phyloP scores from a whole-genome alignment of 148 eudicot species.

The Amaranthus cruentus region DNA sequence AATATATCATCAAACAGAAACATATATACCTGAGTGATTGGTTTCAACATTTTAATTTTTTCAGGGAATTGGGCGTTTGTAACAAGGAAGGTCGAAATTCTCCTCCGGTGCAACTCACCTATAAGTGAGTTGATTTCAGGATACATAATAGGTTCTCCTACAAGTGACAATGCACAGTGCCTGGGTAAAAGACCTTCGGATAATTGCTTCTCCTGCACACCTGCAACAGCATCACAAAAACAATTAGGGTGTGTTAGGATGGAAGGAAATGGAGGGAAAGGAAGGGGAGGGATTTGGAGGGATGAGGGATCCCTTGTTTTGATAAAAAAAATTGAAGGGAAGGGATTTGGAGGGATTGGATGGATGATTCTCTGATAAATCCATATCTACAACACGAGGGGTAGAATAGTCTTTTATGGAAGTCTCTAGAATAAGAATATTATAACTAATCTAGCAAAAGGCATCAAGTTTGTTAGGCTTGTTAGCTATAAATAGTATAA shows the following conservation, averaged over 20 bases:
- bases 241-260: neutral
- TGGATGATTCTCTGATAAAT: too few relatives aligned
- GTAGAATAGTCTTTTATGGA: too few relatives aligned
- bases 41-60: slow-evolving; percentile 62
- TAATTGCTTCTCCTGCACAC: slow-evolving; percentile 72
- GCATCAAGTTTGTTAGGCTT: too few relatives aligned
- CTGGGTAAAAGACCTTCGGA: slow-evolving; percentile 89
- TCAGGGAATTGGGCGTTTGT: slow-evolving; percentile 99
- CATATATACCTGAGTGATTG: slow-evolving; percentile 74
- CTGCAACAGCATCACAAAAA: slow-evolving; percentile 27
- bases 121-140: slow-evolving; percentile 87
- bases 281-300: too few relatives aligned
- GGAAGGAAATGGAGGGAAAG: too few relatives aligned
- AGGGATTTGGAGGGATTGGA: too few relatives aligned
- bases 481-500: too few relatives aligned
- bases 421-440: too few relatives aligned
- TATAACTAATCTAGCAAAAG: too few relatives aligned
- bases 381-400: too few relatives aligned
- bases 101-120: slow-evolving; percentile 84
- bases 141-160: slow-evolving; percentile 99
- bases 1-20: slow-evolving; percentile 2
- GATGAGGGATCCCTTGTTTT: too few relatives aligned
- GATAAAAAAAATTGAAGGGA: too few relatives aligned
- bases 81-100: slow-evolving; percentile 92
- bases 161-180: slow-evolving; percentile 98